Evolutionary conservation across 2,329 filamentous ascomycete species (phyloP), one percentile per base, ranked within the genome.

Genomic region (Epichloe uncinata): DNA sequence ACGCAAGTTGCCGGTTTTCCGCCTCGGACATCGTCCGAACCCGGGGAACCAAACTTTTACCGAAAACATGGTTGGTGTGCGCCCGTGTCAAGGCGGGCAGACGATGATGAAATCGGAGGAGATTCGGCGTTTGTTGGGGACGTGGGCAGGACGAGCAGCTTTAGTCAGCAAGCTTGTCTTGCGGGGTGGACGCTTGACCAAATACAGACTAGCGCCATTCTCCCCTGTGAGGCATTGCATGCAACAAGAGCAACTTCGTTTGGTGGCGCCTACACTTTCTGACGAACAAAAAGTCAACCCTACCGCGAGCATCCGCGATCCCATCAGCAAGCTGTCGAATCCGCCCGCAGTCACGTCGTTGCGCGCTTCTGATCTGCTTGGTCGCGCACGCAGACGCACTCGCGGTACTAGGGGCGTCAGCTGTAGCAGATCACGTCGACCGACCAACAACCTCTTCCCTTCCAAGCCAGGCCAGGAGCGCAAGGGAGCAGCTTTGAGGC

Each of bases 391-490:
- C 58, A 59, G 60, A 64, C 62, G 63, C 61, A 56, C 57, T 57
- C 58, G 58, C 57, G 60, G 61, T 63, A 59, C 62, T 55, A 53
- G 57, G 57, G 63, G 63, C 52, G 61, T 58, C 56, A 58, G 62
- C 61, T 60, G 59, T 55, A 51, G 50, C 53, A 37, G 45, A 47
- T 46, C 47, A 40, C 20, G 13, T 33, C 15, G 20, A 43, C 26
- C 30, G 9, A 49, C 30, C 36, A 26, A 36, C 30, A 26, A 30
- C 30, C 16, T 16, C n/a, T 22, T 33, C 34, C 16, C 20, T 36
- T 8, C 18, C 20, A 33, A 15, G n/a, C 22, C 22, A 38, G 20
- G n/a, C 22, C 16, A 36, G 33, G 34, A 47, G 34, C 41, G n/a
- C 40, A 45, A 40, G 26, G 26, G 38, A 43, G 33, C 20, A 40